These are phyloP conservation scores for Phytophthora idaei DNA, from an alignment of 352 stramenopile genomes.

Conservation along the genomic window DNA sequence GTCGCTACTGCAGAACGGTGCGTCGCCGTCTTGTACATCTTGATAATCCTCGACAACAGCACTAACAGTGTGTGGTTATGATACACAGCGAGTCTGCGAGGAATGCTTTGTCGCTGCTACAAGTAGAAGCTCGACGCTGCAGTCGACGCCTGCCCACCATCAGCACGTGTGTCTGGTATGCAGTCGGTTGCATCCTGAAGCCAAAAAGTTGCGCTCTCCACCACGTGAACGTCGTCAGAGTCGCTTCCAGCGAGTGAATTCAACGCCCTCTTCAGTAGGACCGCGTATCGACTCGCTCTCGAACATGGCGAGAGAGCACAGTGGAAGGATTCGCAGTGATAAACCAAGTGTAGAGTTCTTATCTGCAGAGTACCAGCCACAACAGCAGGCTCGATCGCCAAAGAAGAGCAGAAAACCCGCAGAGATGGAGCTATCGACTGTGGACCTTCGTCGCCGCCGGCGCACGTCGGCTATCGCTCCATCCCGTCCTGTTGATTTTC, in stretches of 20 bases:
- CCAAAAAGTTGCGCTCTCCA: constrained; percentile 9
- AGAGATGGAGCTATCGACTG: constrained; percentile 15
- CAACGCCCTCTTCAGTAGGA: constrained; percentile 15
- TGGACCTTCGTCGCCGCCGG: constrained; percentile 20
- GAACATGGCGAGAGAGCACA: constrained; percentile 21
- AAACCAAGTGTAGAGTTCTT: constrained; percentile 7
- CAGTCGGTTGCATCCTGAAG: constrained; percentile 19
- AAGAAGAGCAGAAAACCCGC: not conserved
- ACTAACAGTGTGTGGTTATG: constrained; percentile 6
- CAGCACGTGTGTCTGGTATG: constrained; percentile 34
- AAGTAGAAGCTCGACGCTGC: constrained; percentile 5
- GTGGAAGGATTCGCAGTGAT: not conserved
- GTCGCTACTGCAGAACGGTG: constrained; percentile 39
- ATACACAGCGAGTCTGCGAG: constrained; percentile 34
- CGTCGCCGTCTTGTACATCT: not conserved
- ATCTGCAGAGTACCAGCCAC: not conserved
- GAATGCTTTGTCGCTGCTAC: constrained; percentile 23
- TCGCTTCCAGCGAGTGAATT: constrained; percentile 25
- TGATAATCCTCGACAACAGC: constrained; percentile 3
- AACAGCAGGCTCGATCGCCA: constrained; percentile 2
- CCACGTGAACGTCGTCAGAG: constrained; percentile 4
- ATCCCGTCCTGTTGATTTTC: constrained; percentile 7
- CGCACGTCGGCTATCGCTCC: constrained; percentile 22
- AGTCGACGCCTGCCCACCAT: constrained; percentile 7
- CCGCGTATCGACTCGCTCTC: constrained; percentile 21